Conservation (phyloP, 2,329 filamentous ascomycete species). For the Emmonsia crescens region DNA sequence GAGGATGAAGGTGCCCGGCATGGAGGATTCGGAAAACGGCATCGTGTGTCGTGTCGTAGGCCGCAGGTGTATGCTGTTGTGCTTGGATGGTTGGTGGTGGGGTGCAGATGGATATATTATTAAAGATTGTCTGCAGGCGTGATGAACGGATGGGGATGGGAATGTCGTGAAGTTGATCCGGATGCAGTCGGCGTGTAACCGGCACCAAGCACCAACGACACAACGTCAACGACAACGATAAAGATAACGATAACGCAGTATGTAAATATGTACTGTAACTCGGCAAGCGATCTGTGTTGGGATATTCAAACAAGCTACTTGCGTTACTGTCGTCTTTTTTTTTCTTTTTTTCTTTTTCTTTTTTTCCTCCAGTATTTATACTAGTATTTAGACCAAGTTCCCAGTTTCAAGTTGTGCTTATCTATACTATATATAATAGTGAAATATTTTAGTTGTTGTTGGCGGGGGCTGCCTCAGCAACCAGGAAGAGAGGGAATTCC, state of each 20-base stretch:
- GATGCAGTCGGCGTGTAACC: background rate
- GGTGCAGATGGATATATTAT: background rate
- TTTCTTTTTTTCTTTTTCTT: background rate
- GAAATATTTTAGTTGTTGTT: constrained; percentile 3
- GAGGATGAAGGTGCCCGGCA: constrained; percentile 22
- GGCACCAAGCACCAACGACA: too few species aligned
- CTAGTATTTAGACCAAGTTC: too few species aligned
- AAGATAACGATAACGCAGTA: too few species aligned
- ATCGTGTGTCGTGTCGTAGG: background rate
- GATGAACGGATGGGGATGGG: background rate
- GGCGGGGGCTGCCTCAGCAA: background rate
- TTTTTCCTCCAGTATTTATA: background rate
- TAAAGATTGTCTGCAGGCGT: background rate
- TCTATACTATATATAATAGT: too few species aligned
- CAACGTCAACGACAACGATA: background rate
- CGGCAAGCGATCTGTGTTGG: background rate
- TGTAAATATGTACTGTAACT: background rate
- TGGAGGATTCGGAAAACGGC: constrained; percentile 7
- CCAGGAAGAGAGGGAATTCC: background rate
- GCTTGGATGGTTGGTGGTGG: background rate
- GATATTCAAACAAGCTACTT: background rate
- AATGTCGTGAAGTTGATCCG: background rate
- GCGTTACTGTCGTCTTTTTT: background rate
- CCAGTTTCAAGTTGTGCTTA: too few species aligned
- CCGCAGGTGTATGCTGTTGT: background rate